A percentile compares a stretch with the other conserved stretches of the same genome.
phyloP scores from a whole-genome alignment of 2,329 filamentous ascomycete species.

The Paecilomyces sp. region DNA sequence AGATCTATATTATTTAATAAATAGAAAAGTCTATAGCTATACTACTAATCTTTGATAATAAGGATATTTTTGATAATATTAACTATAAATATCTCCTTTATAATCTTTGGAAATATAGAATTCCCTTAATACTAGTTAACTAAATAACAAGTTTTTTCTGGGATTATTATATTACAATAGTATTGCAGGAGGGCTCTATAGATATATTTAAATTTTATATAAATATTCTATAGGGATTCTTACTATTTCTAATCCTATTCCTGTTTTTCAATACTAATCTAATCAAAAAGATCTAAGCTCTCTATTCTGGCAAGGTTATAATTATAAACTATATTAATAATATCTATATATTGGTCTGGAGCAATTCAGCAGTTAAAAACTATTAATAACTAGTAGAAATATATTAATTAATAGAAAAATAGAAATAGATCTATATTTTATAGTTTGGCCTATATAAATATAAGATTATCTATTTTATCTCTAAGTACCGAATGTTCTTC shows the following conservation, averaged over 20 bases:
- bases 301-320: too few species aligned
- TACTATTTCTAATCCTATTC: slow-evolving; percentile 15
- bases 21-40: too few species aligned
- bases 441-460: slow-evolving; percentile 6
- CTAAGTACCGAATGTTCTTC: too few species aligned
- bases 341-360: slow-evolving; percentile 6
- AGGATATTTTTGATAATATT: too few species aligned
- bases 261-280: too few species aligned
- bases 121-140: too few species aligned
- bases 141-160: too few species aligned
- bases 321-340: slow-evolving; percentile 9
- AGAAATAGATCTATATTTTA: slow-evolving; percentile 7
- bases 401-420: slow-evolving; percentile 12
- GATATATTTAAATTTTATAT: not conserved
- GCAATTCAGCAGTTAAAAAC: slow-evolving; percentile 8
- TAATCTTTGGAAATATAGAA: too few species aligned
- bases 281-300: too few species aligned
- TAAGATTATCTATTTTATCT: slow-evolving; percentile 4
- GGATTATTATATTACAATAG: not conserved
- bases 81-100: too few species aligned
- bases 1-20: too few species aligned
- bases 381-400: slow-evolving; percentile 13
- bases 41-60: too few species aligned
- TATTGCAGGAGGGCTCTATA: not conserved
- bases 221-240: slow-evolving; percentile 3